Base-by-base conservation (phyloP, 2,329 filamentous ascomycete species). In the Diaporthe vexans region DNA sequence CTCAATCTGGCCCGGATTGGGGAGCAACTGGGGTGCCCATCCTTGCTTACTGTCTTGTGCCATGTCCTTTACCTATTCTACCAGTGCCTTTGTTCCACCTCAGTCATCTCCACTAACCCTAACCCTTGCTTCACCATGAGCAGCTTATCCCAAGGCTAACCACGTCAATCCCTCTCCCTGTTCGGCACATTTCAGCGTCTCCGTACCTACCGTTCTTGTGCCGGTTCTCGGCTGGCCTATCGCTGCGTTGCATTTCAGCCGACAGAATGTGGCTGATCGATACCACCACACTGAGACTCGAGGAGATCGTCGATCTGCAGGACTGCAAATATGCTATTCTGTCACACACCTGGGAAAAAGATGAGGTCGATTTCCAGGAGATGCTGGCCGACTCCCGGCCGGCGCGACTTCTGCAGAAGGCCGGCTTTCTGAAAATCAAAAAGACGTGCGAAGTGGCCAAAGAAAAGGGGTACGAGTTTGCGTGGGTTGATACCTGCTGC, bases 401-500 rank as follows among this genome's bases (percentile, higher is more conserved):
- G 19, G 24, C 68, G 10, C 46, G 29, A 37, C 68, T 71, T 19
- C 29, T 52, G 35, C 24, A 43, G 26, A 73, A 56, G 7, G 21
- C 52, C 11, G 73, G 71, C 2, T 75, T 63, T 13, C 15, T 52
- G 21, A 73, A 75, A 43, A 71, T 73, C 15, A 63, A 67, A n/a
- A 63, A 67, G 40, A 67, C 73, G 3, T 74, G 73, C 51, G 57
- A 54, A 13, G 29, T 70, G 33, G 71, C 73, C 11, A 75, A 46
- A 29, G 40, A 52, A 11, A 56, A 63, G 17, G 73, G 71, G 7
- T 67, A 73, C 17, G 54, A 17, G 2, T 73, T 73, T 26, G 70
- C 71, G 5, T 75, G 73, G 73, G 71, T 75, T 17, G 73, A 75
- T 48, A 73, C 73, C 3, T 75, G 73, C 54, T 75, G 73, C 56